Evolutionary conservation across 805 yeast species (phyloP), one percentile per base, ranked within the genome.

Genomic region (Starmerella etchellsii): DNA sequence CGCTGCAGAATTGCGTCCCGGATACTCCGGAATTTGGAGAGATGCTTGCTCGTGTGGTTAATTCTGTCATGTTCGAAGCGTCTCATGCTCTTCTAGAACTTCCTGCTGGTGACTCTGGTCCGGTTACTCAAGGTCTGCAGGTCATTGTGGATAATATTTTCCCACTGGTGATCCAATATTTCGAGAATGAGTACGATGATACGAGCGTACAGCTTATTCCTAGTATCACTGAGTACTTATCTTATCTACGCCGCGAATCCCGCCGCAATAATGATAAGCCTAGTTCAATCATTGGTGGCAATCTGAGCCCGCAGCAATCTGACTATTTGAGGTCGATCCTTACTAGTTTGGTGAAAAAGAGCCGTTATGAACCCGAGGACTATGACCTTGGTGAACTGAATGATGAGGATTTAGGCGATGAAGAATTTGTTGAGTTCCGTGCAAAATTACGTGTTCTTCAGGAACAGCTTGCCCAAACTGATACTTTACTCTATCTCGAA

Each of bases 141-240:
- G 65, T 63, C 33, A 70, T 74, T 50, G 64, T 82, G 16, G 58
- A 76, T 23, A 71, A 73, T 42, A 64, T 81, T 16, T 73, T 83
- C 66, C 95, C 96, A 19, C 66, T 76, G 24, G 66, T 81, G 7
- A 68, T 88, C 43, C 69, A 68, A 44, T 82, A 79, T 49, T 68
- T 91, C 56, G 70, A 74, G 24, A 80, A 84, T 57, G 94, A 79
- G 48, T 85, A 78, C 55, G 97, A 91, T 59, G 96, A 91, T 50
- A 78, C 88, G 13, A 74, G 93, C 1, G 67, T 71, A 29, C 94
- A 83, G 58, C 80, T 84, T 15, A 80, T 88, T 54, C 79, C 91
- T 8, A 81, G 84, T 53, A 64, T 91, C 34, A 73, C 81, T 29
- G 81, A 76, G 39, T 85, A 78, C 56, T 64, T 91, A 46, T 62